Conservation (phyloP, 2,329 filamentous ascomycete genomes). For the Venturia nashicola region DNA sequence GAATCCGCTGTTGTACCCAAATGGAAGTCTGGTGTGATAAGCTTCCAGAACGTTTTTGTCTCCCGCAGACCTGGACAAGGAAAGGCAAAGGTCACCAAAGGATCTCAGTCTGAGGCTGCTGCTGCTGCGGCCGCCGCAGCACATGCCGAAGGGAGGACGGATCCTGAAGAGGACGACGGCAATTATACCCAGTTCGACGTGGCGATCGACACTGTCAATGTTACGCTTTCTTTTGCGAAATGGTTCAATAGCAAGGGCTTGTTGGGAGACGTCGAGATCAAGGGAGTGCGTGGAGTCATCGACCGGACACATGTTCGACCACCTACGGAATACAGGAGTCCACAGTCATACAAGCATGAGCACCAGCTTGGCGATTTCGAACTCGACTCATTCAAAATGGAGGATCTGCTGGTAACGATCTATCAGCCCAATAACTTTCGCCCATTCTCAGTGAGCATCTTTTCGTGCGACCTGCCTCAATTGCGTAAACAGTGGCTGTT, state of each 20-base stretch:
- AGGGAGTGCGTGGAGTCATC: slow-evolving; percentile 82
- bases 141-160: slow-evolving; percentile 31
- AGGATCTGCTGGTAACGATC: slow-evolving; percentile 81
- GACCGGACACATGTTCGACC: slow-evolving; percentile 77
- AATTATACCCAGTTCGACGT: slow-evolving; percentile 98
- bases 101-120: slow-evolving; percentile 72
- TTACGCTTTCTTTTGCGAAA: slow-evolving; percentile 92
- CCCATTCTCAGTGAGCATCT: slow-evolving; percentile 93
- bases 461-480: slow-evolving; percentile 85
- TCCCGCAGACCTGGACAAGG: slow-evolving; percentile 78
- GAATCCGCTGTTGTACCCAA: slow-evolving; percentile 95
- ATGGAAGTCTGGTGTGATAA: slow-evolving; percentile 91
- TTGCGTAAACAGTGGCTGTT: slow-evolving; percentile 94
- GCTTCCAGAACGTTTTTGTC: slow-evolving; percentile 92
- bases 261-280: slow-evolving; percentile 83
- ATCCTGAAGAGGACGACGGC: slow-evolving; percentile 57
- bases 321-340: slow-evolving; percentile 55
- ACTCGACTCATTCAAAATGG: slow-evolving; percentile 91
- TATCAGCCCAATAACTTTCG: slow-evolving; percentile 84
- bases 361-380: slow-evolving; percentile 92
- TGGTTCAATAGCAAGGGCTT: slow-evolving; percentile 98
- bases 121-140: slow-evolving; percentile 70
- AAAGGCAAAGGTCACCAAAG: slow-evolving; percentile 77
- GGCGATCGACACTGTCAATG: slow-evolving; percentile 88
- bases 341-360: slow-evolving; percentile 74